Evolutionary conservation across 1,284 basidiomycete species (phyloP).

Genomic region (Pseudomicrostroma phylloplanum): DNA sequence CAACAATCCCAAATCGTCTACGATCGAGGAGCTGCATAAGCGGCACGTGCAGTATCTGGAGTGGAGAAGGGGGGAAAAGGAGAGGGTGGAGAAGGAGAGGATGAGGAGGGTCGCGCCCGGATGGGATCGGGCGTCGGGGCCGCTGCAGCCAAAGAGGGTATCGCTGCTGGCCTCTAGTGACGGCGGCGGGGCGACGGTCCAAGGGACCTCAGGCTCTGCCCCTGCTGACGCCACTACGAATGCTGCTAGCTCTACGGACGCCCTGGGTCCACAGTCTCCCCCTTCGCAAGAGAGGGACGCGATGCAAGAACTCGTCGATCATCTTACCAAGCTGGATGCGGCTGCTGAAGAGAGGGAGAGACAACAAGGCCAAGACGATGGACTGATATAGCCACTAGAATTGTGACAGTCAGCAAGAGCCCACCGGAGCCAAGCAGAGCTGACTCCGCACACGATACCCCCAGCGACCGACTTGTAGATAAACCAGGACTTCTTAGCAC

Average conservation of each 20-base stretch:
- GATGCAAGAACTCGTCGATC: background rate
- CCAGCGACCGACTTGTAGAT: too few species aligned
- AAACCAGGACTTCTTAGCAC: too few species aligned
- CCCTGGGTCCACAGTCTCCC: background rate
- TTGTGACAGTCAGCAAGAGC: too few species aligned
- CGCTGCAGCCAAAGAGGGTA: background rate
- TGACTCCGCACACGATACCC: too few species aligned
- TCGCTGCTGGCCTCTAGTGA: background rate
- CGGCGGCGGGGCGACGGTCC: too few species aligned
- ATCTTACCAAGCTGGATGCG: background rate
- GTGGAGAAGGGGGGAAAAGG: conserved; percentile 63
- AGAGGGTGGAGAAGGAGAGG: conserved; percentile 60
- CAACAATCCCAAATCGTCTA: background rate
- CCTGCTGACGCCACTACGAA: background rate
- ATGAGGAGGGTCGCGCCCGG: conserved; percentile 59
- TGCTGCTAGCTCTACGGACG: background rate
- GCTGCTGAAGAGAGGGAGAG: background rate
- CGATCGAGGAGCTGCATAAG: background rate
- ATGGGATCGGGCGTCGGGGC: background rate
- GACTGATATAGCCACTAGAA: too few species aligned
- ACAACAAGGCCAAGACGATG: background rate
- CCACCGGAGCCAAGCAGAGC: too few species aligned
- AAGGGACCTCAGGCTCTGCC: background rate
- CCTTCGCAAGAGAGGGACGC: background rate
- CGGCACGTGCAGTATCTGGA: conserved; percentile 1